Percentiles rank a stretch among this genome's conserved stretches.
Evolutionary conservation across 495 filamentous ascomycete genomes (phyloP).

Genomic region (Penicillium verhagenii): DNA sequence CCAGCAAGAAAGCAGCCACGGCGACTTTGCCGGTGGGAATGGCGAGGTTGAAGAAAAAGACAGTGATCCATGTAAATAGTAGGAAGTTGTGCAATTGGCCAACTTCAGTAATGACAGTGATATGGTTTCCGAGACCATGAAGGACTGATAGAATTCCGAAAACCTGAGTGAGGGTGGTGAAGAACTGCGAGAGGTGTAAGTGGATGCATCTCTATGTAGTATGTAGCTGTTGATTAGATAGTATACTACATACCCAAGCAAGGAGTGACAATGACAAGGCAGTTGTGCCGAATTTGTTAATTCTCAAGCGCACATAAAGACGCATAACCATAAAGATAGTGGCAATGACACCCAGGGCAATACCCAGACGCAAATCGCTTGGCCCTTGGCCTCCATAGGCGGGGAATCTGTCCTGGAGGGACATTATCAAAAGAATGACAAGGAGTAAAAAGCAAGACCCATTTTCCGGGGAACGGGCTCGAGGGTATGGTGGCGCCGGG

Average conservation of each 20-base stretch:
- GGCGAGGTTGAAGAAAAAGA: constrained; percentile 28
- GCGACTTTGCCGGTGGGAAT: constrained; percentile 29
- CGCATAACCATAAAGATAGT: constrained; percentile 26
- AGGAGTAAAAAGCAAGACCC: background rate
- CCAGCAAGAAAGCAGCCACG: constrained; percentile 23
- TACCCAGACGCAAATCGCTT: constrained; percentile 19
- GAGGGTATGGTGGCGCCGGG: background rate
- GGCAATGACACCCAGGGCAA: constrained; percentile 18
- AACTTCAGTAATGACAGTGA: constrained; percentile 12
- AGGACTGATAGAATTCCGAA: constrained; percentile 24
- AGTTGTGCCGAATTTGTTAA: constrained; percentile 28
- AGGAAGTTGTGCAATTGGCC: constrained; percentile 25
- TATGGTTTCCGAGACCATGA: constrained; percentile 26
- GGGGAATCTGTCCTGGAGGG: constrained; percentile 12
- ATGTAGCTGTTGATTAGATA: no score
- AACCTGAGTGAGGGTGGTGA: constrained; percentile 22
- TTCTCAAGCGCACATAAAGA: constrained; percentile 22
- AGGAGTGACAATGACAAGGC: constrained; percentile 21
- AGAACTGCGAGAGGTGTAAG: background rate
- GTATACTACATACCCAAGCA: constrained; percentile 25
- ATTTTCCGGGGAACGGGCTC: constrained; percentile 1
- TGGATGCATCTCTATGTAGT: background rate
- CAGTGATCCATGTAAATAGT: constrained; percentile 27
- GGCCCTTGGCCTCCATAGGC: constrained; percentile 27
- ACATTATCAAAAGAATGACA: constrained; percentile 12